Conservation (phyloP, 1,284 basidiomycete genomes). For the Porogramme epimiltina region DNA sequence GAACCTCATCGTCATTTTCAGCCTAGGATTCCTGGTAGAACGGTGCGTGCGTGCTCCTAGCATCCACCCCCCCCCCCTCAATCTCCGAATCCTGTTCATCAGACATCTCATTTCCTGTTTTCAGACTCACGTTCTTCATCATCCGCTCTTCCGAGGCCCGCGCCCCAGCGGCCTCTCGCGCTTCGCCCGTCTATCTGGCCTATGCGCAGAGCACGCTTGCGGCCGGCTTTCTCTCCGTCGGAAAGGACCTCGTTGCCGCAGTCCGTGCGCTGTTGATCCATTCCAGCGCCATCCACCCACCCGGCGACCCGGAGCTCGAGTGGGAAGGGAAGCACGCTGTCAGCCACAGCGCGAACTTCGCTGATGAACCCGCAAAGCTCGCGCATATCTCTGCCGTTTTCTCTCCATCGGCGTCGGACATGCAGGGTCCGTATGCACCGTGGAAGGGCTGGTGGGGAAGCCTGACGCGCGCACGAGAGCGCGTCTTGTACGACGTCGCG, state of each 20-base stretch:
- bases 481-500: neutral
- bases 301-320: neutral
- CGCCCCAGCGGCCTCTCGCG: neutral
- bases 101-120: neutral
- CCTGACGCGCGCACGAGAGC: neutral
- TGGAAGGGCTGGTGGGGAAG: neutral
- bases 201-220: constrained; percentile 6
- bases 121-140: neutral
- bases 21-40: neutral
- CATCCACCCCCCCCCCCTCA: neutral
- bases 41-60: neutral
- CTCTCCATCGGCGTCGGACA: neutral
- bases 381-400: neutral
- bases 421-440: no score
- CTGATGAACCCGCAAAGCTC: neutral
- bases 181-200: neutral
- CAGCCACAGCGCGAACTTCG: neutral
- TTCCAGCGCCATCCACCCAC: neutral
- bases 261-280: neutral
- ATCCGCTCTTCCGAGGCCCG: constrained; percentile 1
- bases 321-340: neutral
- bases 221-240: neutral
- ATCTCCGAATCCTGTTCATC: neutral
- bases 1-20: neutral
- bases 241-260: constrained; percentile 1